Percentiles rank a stretch among this genome's conserved stretches.
Evolutionary conservation across 2,329 filamentous ascomycete species (phyloP).

Genomic region (Talaromyces sp.): DNA sequence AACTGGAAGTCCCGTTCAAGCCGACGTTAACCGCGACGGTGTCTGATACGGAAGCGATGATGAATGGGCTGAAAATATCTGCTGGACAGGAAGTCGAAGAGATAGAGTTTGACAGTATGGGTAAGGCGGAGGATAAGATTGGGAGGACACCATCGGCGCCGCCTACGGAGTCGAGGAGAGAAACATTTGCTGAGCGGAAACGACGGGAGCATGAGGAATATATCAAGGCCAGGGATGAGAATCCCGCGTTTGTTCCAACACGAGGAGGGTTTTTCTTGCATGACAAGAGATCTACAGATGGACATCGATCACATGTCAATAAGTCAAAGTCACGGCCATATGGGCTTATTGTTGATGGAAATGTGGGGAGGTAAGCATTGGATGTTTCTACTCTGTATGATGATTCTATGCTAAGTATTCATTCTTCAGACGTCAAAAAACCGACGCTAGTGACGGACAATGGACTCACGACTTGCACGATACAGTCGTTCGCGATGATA

Average conservation of each 20-base stretch:
- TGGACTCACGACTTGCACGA: conserved; percentile 98
- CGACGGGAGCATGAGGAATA: conserved; percentile 89
- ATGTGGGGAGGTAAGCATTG: conserved; percentile 44
- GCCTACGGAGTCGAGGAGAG: conserved; percentile 44
- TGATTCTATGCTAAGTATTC: neutral
- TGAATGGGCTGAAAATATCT: conserved; percentile 56
- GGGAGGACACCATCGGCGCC: conserved; percentile 42
- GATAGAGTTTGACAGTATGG: conserved; percentile 53
- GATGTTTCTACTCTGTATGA: neutral
- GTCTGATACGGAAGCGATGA: conserved; percentile 61
- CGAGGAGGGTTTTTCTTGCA: conserved; percentile 96
- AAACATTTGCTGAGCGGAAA: conserved; percentile 66
- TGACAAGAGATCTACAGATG: conserved; percentile 79
- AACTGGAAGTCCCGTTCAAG: conserved; percentile 35
- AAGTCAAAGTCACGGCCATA: conserved; percentile 57
- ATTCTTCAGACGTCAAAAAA: conserved; percentile 28
- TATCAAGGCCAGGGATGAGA: conserved; percentile 79
- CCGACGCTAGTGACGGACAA: conserved; percentile 63
- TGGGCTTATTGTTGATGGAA: conserved; percentile 48
- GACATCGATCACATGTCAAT: conserved; percentile 60
- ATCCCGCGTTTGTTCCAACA: conserved; percentile 92
- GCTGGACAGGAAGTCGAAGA: conserved; percentile 36
- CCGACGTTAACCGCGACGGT: conserved; percentile 39
- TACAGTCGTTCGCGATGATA: conserved; percentile 47
- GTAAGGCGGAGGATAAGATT: conserved; percentile 30